phyloP scores from a whole-genome alignment of 2,329 filamentous ascomycete species.

The Cladosporium sphaerospermum region DNA sequence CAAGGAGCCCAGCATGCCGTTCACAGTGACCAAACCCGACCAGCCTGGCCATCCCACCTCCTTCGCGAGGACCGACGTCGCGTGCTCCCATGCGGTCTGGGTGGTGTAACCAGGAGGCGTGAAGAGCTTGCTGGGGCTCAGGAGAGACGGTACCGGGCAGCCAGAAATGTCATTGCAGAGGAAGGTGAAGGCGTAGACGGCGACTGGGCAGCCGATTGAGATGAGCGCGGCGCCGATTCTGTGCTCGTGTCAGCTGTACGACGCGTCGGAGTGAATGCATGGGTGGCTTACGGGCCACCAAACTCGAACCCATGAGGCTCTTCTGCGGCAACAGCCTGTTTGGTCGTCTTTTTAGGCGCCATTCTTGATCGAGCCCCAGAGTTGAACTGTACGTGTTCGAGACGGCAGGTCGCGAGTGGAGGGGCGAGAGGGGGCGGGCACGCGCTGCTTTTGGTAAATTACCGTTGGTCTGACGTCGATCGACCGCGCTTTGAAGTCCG shows the following conservation, averaged over 20 bases:
- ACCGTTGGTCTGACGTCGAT: background rate
- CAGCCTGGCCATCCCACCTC: constrained; percentile 83
- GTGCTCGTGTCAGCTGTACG: constrained; percentile 3
- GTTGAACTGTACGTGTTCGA: background rate
- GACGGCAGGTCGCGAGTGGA: background rate
- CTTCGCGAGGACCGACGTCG: constrained; percentile 64
- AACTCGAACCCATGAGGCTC: constrained; percentile 35
- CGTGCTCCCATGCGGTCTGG: constrained; percentile 32
- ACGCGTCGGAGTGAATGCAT: constrained; percentile 4
- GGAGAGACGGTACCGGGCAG: constrained; percentile 77
- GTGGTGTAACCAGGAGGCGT: constrained; percentile 22
- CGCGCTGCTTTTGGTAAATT: background rate
- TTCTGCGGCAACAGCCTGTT: constrained; percentile 8
- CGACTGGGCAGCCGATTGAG: constrained; percentile 70
- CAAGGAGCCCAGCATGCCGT: constrained; percentile 63
- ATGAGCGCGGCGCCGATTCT: constrained; percentile 73
- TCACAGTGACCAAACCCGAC: constrained; percentile 61
- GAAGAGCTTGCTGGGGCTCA: constrained; percentile 62
- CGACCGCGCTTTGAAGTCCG: background rate
- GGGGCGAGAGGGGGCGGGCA: background rate
- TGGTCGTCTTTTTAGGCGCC: constrained; percentile 4
- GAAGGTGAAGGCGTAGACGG: constrained; percentile 75
- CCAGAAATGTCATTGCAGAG: constrained; percentile 89
- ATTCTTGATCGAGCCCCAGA: background rate
- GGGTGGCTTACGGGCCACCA: constrained; percentile 40